Percentiles rank a stretch among this genome's conserved stretches.
Conservation (phyloP, 164 flowering plant species). For the Umbilicus rupestris region DNA sequence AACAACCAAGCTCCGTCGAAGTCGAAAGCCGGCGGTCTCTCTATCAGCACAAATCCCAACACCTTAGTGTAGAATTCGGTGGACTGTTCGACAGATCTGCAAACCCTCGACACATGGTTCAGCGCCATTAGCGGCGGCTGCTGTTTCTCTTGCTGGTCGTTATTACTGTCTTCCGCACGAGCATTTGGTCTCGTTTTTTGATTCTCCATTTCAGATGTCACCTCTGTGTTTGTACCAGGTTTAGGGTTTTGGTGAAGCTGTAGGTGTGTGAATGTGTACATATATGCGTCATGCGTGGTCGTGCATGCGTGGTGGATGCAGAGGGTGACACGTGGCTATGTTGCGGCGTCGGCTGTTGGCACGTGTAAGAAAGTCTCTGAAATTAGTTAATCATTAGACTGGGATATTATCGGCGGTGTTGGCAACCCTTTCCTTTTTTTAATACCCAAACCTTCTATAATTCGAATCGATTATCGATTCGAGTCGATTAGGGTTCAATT, state of each 20-base stretch:
- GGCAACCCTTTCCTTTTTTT: too few species aligned
- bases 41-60: constrained; percentile 44
- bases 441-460: too few species aligned
- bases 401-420: neutral
- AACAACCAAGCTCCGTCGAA: constrained; percentile 72
- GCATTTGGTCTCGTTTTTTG: neutral
- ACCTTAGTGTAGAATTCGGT: constrained; percentile 46
- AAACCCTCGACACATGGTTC: constrained; percentile 62
- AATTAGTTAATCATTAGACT: neutral
- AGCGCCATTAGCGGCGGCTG: constrained; percentile 37
- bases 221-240: neutral
- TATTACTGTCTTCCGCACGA: neutral
- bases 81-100: constrained; percentile 43
- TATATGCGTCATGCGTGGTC: neutral
- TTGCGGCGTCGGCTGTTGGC: neutral
- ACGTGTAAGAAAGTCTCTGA: neutral
- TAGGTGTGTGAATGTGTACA: neutral
- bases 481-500: too few species aligned
- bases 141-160: neutral
- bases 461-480: too few species aligned
- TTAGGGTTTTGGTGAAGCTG: neutral
- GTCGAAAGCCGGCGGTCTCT: constrained; percentile 44
- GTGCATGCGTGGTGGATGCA: neutral
- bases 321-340: neutral
- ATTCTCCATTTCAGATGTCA: neutral